A percentile compares a stretch with the other conserved stretches of the same genome.
phyloP scores from a whole-genome alignment of 2,329 filamentous ascomycete species.

The Volutella citrinella region DNA sequence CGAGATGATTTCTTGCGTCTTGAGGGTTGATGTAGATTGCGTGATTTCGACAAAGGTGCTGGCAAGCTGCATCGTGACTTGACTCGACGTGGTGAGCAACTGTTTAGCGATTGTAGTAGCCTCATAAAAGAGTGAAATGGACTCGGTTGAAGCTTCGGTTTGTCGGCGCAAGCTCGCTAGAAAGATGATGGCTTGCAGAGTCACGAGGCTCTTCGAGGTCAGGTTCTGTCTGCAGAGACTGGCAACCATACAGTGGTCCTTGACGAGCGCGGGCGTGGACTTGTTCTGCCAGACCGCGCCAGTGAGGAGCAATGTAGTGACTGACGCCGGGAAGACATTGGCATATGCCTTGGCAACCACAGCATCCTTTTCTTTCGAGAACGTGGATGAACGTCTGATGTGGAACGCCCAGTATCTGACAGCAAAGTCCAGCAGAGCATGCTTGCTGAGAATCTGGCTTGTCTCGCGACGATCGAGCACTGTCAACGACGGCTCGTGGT shows the following conservation, averaged over 20 bases:
- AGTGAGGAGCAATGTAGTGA: background rate
- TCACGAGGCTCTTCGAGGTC: slow-evolving; percentile 13
- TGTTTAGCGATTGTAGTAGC: background rate
- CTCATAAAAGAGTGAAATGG: background rate
- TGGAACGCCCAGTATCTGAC: slow-evolving; percentile 18
- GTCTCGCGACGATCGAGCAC: slow-evolving; percentile 19
- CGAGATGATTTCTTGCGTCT: background rate
- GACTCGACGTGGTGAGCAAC: background rate
- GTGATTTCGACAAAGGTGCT: background rate
- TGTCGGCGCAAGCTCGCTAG: slow-evolving; percentile 11
- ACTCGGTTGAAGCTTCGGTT: slow-evolving; percentile 7
- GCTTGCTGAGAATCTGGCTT: slow-evolving; percentile 17
- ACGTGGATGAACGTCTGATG: slow-evolving; percentile 7
- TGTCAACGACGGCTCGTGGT: background rate
- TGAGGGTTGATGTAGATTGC: background rate
- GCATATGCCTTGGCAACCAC: background rate
- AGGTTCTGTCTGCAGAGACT: slow-evolving; percentile 30
- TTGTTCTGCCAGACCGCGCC: slow-evolving; percentile 18
- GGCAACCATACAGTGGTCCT: slow-evolving; percentile 25
- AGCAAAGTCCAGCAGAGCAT: slow-evolving; percentile 21
- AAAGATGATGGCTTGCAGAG: slow-evolving; percentile 17
- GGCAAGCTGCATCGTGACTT: background rate
- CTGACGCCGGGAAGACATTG: background rate
- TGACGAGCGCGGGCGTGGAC: slow-evolving; percentile 28
- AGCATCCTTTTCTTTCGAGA: background rate